phyloP scores from a whole-genome alignment of 2,329 filamentous ascomycete genomes.

The Aspergillus uvarum region DNA sequence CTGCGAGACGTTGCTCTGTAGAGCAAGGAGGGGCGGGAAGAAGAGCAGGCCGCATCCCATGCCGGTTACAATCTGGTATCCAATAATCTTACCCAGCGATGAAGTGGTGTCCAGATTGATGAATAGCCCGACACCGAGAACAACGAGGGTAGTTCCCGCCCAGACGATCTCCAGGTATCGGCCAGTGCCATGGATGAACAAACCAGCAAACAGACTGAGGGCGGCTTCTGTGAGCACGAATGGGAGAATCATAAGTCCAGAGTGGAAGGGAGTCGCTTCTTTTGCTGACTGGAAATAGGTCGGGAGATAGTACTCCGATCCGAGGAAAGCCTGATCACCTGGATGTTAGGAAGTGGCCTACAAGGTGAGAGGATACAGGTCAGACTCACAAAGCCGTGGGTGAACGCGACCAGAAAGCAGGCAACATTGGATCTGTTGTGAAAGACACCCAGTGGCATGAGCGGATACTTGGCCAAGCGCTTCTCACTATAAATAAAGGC shows the following conservation, averaged over 20 bases:
- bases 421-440: conserved; percentile 56
- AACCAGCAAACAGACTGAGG: conserved; percentile 47
- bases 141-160: conserved; percentile 43
- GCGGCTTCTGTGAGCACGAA: conserved; percentile 52
- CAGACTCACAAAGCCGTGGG: conserved; percentile 46
- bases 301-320: conserved; percentile 68
- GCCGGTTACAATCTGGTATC: conserved; percentile 52
- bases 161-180: conserved; percentile 50
- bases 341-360: conserved; percentile 13
- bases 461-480: conserved; percentile 62
- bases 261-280: conserved; percentile 60
- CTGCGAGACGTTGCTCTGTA: conserved; percentile 54
- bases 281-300: conserved; percentile 71
- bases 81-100: conserved; percentile 44
- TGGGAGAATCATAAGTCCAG: conserved; percentile 60
- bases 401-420: conserved; percentile 51
- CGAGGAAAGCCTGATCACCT: conserved; percentile 58
- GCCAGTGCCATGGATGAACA: conserved; percentile 53
- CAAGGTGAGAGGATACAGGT: too few species aligned
- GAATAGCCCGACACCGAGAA: conserved; percentile 51
- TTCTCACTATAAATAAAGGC: conserved; percentile 63
- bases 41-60: conserved; percentile 55
- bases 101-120: conserved; percentile 42
- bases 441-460: conserved; percentile 69
- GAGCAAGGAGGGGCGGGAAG: conserved; percentile 56